Evolutionary conservation across 2,329 filamentous ascomycete species (phyloP), one percentile per base, ranked within the genome.

Genomic region (Fragosphaeria purpurea): DNA sequence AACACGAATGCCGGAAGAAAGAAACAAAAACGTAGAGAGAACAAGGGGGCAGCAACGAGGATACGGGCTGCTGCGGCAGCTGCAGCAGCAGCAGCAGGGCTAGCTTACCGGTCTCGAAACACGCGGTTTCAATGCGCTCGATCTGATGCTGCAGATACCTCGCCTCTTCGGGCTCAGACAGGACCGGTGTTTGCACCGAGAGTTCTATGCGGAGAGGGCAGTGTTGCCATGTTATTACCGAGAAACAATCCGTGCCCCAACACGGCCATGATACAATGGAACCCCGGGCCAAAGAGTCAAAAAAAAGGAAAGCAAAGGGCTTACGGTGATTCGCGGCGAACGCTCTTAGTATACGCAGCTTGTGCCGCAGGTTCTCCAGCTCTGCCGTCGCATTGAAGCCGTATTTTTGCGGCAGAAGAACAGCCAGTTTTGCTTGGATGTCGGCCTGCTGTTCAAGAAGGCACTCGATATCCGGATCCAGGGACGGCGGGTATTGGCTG

Each of bases 141-240:
- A 76, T 79, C 56, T 72, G 73, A 58, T 80, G 77, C 60, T 80
- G 77, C 48, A 80, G 63, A 39, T 70, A 68, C 50, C 77, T 70
- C 32, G 77, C 77, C 61, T 80, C 77, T 62, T 80, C 77, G 31
- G 72, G 68, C 55, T 78, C 74, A 48, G 75, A 80, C 50, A 78
- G 62, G 55, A 69, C 64, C 31, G 72, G 70, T 45, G 73, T 60
- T 54, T 62, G 64, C 42, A 65, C 62, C 35, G 64, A 60, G 44
- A 72, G 55, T 49, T 69, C 70, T 73, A 59, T 45, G 46, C 38
- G 47, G 22, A 22, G 22, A 22, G 22, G 22, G 22, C 22, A 22
- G 22, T 22, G 22, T 22, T 22, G 22, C 22, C 22, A 22, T 22
- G 22, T 22, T 22, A 22, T 22, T 22, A 22, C 22, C 3, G 22